Percentiles rank a stretch among this genome's conserved stretches.
Evolutionary conservation across 768 basidiomycete species (phyloP).

Genomic region (Dentipellis fragilis): DNA sequence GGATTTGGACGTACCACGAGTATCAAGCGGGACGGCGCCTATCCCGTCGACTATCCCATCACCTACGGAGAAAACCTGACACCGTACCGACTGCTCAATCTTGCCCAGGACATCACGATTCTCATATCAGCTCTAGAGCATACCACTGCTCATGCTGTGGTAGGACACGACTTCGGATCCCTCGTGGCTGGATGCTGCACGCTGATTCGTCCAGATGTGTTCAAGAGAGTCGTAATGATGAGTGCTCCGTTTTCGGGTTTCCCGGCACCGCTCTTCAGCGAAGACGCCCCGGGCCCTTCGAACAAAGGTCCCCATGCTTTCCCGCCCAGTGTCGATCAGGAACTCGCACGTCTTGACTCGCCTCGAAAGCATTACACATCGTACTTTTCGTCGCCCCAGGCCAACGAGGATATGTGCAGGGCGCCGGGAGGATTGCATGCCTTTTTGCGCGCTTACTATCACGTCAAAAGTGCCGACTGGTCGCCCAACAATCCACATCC

Average conservation of each 20-base stretch:
- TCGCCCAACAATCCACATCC: slow-evolving; percentile 29
- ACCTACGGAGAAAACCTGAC: slow-evolving; percentile 38
- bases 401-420: slow-evolving; percentile 33
- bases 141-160: slow-evolving; percentile 32
- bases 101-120: slow-evolving; percentile 40
- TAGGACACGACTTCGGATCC: slow-evolving; percentile 58
- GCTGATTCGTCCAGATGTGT: slow-evolving; percentile 45
- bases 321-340: slow-evolving; percentile 4
- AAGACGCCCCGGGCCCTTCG: background rate
- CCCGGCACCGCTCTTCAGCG: slow-evolving; percentile 19
- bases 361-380: slow-evolving; percentile 49
- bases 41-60: slow-evolving; percentile 17
- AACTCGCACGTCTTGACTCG: slow-evolving; percentile 32
- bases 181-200: slow-evolving; percentile 41
- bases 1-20: slow-evolving; percentile 39
- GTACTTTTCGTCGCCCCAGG: slow-evolving; percentile 38
- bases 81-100: slow-evolving; percentile 40
- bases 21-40: slow-evolving; percentile 5
- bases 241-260: slow-evolving; percentile 46
- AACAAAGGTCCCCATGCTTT: slow-evolving; percentile 1
- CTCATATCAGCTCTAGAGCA: slow-evolving; percentile 45
- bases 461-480: slow-evolving; percentile 53
- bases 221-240: slow-evolving; percentile 47
- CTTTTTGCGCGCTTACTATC: slow-evolving; percentile 46
- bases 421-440: slow-evolving; percentile 33